These are phyloP conservation scores for Seiridium cupressi DNA, from an alignment of 2,329 filamentous ascomycete species.

Conservation along the genomic window DNA sequence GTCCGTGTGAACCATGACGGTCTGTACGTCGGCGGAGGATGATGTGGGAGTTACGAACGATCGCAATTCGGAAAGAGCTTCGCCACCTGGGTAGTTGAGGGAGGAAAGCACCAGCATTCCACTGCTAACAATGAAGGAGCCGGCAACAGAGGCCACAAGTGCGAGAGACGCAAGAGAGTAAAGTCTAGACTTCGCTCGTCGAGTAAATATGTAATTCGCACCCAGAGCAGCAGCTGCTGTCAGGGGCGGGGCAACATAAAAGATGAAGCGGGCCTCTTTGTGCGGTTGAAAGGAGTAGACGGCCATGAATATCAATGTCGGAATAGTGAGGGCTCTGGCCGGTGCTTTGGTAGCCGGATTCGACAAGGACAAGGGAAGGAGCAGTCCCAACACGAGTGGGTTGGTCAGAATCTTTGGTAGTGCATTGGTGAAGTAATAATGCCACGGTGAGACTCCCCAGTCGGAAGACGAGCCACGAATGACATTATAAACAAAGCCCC, in stretches of 20 bases:
- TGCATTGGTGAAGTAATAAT: constrained; percentile 81
- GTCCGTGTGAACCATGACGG: constrained; percentile 58
- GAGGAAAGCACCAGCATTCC: constrained; percentile 75
- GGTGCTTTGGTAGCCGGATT: constrained; percentile 42
- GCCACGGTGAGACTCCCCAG: constrained; percentile 85
- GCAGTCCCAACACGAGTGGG: constrained; percentile 60
- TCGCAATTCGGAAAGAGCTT: constrained; percentile 63
- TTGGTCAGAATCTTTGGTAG: constrained; percentile 84
- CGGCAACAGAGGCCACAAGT: constrained; percentile 58
- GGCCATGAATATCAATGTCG: constrained; percentile 69
- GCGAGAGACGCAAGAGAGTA: constrained; percentile 53
- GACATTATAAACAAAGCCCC: constrained; percentile 89
- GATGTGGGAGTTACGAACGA: constrained; percentile 30
- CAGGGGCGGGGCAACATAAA: constrained; percentile 80
- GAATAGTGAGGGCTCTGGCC: constrained; percentile 55
- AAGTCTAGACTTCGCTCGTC: constrained; percentile 58
- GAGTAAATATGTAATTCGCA: constrained; percentile 67
- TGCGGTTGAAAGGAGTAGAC: constrained; percentile 89
- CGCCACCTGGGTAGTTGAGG: constrained; percentile 90
- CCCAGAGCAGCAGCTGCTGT: constrained; percentile 75
- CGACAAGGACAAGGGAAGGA: constrained; percentile 51
- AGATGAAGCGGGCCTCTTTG: constrained; percentile 94
- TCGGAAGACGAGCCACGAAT: constrained; percentile 76
- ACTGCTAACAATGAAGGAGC: constrained; percentile 59
- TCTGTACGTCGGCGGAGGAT: constrained; percentile 24